phyloP scores from a whole-genome alignment of 164 flowering plant species.

The Brasenia schreberi region DNA sequence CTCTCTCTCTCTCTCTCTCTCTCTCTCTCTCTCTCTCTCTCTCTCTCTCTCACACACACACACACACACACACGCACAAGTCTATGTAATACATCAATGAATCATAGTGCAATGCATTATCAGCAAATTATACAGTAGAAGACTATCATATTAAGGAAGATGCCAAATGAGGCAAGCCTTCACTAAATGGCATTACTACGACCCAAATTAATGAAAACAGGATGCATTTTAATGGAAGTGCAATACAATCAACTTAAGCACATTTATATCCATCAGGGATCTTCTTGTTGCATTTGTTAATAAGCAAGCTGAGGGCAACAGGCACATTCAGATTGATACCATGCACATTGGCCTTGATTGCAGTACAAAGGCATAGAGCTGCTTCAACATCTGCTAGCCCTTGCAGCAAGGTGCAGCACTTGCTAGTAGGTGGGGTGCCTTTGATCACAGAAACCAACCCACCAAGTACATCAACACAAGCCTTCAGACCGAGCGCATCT shows the following conservation, averaged over 20 bases:
- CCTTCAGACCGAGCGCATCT: conserved; percentile 51
- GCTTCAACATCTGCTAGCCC: conserved; percentile 45
- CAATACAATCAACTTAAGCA: conserved; percentile 2
- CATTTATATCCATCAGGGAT: conserved; percentile 46
- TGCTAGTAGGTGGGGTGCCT: conserved; percentile 24
- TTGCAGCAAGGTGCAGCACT: conserved; percentile 36
- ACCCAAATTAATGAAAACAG: background rate
- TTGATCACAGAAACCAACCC: conserved; percentile 16
- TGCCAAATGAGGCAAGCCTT: background rate
- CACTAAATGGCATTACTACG: background rate
- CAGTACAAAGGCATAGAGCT: conserved; percentile 55
- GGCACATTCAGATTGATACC: conserved; percentile 39
- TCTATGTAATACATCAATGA: too few species aligned
- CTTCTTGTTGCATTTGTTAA: conserved; percentile 29
- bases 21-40: too few species aligned
- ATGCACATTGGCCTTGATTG: conserved; percentile 41
- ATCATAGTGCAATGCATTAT: too few species aligned
- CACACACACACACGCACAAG: too few species aligned
- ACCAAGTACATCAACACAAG: conserved; percentile 39
- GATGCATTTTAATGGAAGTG: background rate
- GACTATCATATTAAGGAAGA: background rate
- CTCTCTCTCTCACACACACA: too few species aligned
- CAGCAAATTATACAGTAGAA: too few species aligned
- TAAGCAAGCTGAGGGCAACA: conserved; percentile 26
- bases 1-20: too few species aligned